These are phyloP conservation scores for Nidula microcarpa DNA, from an alignment of 768 basidiomycete species.

Conservation along the genomic window DNA sequence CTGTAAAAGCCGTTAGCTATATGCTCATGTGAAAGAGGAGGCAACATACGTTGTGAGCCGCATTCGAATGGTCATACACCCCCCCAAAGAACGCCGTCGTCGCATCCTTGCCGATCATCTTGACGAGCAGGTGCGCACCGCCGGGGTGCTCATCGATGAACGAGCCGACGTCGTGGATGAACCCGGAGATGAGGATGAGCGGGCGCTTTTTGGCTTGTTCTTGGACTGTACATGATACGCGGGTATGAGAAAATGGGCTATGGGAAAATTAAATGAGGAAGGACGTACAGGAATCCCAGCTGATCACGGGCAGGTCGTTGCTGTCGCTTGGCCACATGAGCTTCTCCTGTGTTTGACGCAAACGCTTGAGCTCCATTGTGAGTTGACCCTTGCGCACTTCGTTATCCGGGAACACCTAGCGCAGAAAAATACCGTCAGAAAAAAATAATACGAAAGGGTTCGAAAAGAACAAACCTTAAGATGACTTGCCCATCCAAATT, in stretches of 20 bases:
- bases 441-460: background rate
- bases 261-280: background rate
- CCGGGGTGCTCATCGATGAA: conserved; percentile 94
- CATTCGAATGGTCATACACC: conserved; percentile 86
- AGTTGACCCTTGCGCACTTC: conserved; percentile 83
- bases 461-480: conserved; percentile 46
- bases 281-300: conserved; percentile 80
- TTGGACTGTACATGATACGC: conserved; percentile 73
- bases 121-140: conserved; percentile 78
- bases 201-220: conserved; percentile 78
- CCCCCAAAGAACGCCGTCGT: conserved; percentile 95
- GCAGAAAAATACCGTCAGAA: conserved; percentile 13
- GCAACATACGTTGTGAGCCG: conserved; percentile 72
- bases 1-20: conserved; percentile 18
- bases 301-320: conserved; percentile 75
- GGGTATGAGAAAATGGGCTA: conserved; percentile 3
- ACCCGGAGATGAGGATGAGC: conserved; percentile 83
- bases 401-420: conserved; percentile 57
- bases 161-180: conserved; percentile 84
- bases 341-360: conserved; percentile 72
- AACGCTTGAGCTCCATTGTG: conserved; percentile 90
- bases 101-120: conserved; percentile 87
- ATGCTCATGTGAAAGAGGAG: background rate
- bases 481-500: conserved; percentile 66
- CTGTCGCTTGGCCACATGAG: conserved; percentile 78